Percentiles rank a stretch among this genome's conserved stretches.
Evolutionary conservation across 345 rosid species (phyloP).

Genomic region (Rhizophora mangle): DNA sequence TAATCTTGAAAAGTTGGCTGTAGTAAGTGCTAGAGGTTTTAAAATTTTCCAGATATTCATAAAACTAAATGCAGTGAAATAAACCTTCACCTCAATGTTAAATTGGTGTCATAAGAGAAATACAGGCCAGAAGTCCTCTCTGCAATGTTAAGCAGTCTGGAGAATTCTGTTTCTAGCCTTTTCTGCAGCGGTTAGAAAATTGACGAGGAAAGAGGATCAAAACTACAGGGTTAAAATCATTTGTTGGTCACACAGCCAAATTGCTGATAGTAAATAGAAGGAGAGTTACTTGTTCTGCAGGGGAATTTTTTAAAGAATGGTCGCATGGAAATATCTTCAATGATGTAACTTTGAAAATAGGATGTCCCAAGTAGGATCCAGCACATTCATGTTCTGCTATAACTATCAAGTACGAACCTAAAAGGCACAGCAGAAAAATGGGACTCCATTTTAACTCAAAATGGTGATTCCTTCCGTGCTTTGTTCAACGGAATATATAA

Average conservation of each 20-base stretch:
- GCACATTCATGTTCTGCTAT: conserved; percentile 72
- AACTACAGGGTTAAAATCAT: conserved; percentile 11
- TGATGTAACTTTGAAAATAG: conserved; percentile 68
- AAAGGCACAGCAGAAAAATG: neutral
- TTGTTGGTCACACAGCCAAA: neutral
- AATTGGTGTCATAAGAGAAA: conserved; percentile 83
- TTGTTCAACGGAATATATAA: neutral
- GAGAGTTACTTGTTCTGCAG: conserved; percentile 67
- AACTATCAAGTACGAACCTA: conserved; percentile 85
- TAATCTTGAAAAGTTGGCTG: too few species aligned
- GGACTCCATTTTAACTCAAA: too few species aligned
- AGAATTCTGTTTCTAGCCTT: conserved; percentile 80
- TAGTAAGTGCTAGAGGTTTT: too few species aligned
- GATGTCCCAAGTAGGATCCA: conserved; percentile 80
- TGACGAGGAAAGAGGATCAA: neutral
- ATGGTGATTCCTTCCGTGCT: neutral
- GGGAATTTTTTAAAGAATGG: conserved; percentile 62
- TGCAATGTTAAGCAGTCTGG: conserved; percentile 59
- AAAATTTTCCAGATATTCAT: neutral
- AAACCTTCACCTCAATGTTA: conserved; percentile 68
- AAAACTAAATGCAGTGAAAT: neutral
- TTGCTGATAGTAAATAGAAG: conserved; percentile 4
- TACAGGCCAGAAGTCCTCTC: conserved; percentile 77
- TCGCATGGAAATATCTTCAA: conserved; percentile 89
- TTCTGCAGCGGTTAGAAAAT: conserved; percentile 45